Base-by-base conservation (phyloP, 2,329 filamentous ascomycete genomes). In the Colletotrichum acutatum region DNA sequence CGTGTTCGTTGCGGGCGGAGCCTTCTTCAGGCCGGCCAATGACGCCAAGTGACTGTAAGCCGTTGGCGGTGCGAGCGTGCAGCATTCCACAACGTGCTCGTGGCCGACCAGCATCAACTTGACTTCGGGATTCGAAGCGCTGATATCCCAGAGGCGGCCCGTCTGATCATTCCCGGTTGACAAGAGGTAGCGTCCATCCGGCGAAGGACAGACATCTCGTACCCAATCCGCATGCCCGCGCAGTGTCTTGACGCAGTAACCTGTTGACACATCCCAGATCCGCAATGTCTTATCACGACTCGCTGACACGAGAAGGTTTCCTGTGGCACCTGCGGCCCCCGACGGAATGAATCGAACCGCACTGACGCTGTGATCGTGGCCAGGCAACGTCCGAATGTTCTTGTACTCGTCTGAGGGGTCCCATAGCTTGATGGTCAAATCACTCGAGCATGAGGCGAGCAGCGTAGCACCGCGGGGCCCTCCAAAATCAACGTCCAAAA, bases 361-460 rank as follows among this genome's bases (percentile, higher is more conserved):
- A 77, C 93, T 97, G 67, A 98, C 94, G 76, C 93, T 97, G 82
- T 98, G 96, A 78, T 98, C 95, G 82, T 98, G 95, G 6, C 96
- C 95, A 0, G 94, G 93, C 24, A 98, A 86, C 1, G 95, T 98
- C 64, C 95, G 90, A 69, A 98, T 97, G 79, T 98, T 98, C 82
- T 98, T 97, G 85, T 98, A 98, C 72, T 97, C 94, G 80, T 97
- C 93, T 56, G 91, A 90, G 1, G 96, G 95, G 77, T 98, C 95
- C 95, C 95, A 98, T 28, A 98, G 86, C 82, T 98, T 98, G 83
- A 98, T 98, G 2, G 95, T 97, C 57, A 98, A 84, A 82, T 98
- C 96, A 61, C 93, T 95, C 60, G 92, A 95, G 85, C 95, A 97
- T 8, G 93, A 95, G 5, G 86, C 83, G 26, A 84, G 78, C 28